Evolutionary conservation across 805 yeast species (phyloP), one percentile per base, ranked within the genome.

Genomic region (Dipodascus geniculatus): DNA sequence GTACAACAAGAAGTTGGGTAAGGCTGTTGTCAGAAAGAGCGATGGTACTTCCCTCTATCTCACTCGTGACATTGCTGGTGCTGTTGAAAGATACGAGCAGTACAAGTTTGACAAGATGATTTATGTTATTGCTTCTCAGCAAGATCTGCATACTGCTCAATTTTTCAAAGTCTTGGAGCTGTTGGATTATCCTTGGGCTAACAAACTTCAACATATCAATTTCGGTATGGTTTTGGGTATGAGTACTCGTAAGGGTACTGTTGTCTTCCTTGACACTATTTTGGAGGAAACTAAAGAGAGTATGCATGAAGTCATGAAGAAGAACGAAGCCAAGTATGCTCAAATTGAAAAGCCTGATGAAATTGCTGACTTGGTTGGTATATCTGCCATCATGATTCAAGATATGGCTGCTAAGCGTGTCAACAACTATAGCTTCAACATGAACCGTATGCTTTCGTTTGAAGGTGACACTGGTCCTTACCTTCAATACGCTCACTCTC

Each of bases 381-480:
- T 93, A 55, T 85, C 96, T 28, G 99, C 99, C 3, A 96, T 93
- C 57, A 90, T 93, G 96, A 87, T 93, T 65, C 99, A 93, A 77
- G 99, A 93, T 71, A 90, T 93, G 98, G 95, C 87, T 72, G 82
- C 96, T 57, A 93, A 93, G 75, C 85, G 99, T 71, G 80, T 91
- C 71, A 89, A 91, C 76, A 91, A 93, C 74, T 93, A 93, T 74
- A 87, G 83, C 64, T 93, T 93, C 74, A 87, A 88, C 71, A 93
- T 99, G 99, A 88, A 87, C 64, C 85, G 99, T 75, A 93, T 93
- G 97, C 78, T 86, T 48, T 88, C 98, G 2, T 90, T 93, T 61
- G 99, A 93, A 76, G 99, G 99, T 72, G 99, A 93, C 72, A 93
- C 99, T 54, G 99, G 99, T 68, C 98, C 99, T 56, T 93, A 93